Percentiles rank a stretch among this genome's conserved stretches.
phyloP scores from a whole-genome alignment of 768 basidiomycete species.

The Kwoniella sp. region DNA sequence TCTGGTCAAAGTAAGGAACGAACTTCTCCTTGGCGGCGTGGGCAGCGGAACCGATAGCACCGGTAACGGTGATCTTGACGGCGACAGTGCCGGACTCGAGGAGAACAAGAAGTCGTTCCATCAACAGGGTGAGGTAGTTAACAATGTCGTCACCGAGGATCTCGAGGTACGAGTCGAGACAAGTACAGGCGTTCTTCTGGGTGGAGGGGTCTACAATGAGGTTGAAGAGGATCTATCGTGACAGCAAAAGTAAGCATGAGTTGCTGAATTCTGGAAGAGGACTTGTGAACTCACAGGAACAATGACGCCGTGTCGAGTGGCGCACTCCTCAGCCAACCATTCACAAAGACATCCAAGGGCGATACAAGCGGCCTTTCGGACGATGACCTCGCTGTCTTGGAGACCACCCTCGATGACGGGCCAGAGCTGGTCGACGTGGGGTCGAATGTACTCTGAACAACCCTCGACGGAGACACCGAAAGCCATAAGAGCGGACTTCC shows the following conservation, averaged over 20 bases:
- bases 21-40: slow-evolving; percentile 92
- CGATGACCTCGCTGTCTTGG: slow-evolving; percentile 75
- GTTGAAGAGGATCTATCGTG: slow-evolving; percentile 79
- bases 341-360: slow-evolving; percentile 95
- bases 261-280: too few relatives aligned
- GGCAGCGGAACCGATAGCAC: slow-evolving; percentile 96
- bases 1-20: slow-evolving; percentile 88
- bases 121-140: slow-evolving; percentile 87
- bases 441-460: slow-evolving; percentile 96
- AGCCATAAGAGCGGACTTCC: slow-evolving; percentile 91
- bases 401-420: slow-evolving; percentile 88
- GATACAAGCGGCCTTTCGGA: slow-evolving; percentile 93
- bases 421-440: slow-evolving; percentile 88
- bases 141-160: slow-evolving; percentile 85
- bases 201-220: slow-evolving; percentile 83
- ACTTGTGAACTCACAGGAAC: slow-evolving; percentile 73
- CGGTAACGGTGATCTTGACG: slow-evolving; percentile 92
- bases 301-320: slow-evolving; percentile 73
- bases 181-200: slow-evolving; percentile 91
- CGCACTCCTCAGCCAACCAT: slow-evolving; percentile 93
- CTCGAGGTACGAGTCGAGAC: slow-evolving; percentile 93
- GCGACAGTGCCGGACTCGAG: slow-evolving; percentile 81
- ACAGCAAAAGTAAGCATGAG: slow-evolving; percentile 9
- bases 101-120: slow-evolving; percentile 86
- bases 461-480: slow-evolving; percentile 96